These are phyloP conservation scores for Pythium vanterpoolii DNA, from an alignment of 352 stramenopile species.

Conservation along the genomic window DNA sequence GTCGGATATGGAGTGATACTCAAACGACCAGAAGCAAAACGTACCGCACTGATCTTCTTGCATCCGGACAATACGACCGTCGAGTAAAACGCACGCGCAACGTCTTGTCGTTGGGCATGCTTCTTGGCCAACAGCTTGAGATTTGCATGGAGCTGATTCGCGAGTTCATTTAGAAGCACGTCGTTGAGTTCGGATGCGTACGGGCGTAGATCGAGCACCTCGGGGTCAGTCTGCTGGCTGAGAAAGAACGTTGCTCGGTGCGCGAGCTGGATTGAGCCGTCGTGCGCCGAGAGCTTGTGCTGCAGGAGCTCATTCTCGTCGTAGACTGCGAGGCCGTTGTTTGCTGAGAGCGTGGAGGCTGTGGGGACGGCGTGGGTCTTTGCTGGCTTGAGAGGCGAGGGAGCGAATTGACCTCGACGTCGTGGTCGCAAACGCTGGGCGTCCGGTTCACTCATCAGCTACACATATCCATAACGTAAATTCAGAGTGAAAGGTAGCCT, in stretches of 20 bases:
- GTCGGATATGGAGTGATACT: neutral
- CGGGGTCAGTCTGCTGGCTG: slow-evolving; percentile 38
- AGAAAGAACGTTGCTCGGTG: slow-evolving; percentile 49
- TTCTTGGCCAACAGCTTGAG: slow-evolving; percentile 18
- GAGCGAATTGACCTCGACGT: neutral
- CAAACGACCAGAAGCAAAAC: neutral
- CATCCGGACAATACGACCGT: slow-evolving; percentile 52
- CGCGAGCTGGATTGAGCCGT: slow-evolving; percentile 33
- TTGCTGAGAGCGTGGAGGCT: slow-evolving; percentile 11
- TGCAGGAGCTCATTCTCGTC: slow-evolving; percentile 33
- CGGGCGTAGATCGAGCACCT: slow-evolving; percentile 52
- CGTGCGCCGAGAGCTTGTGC: slow-evolving; percentile 35
- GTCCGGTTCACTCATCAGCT: slow-evolving; percentile 19
- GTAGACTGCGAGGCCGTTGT: slow-evolving; percentile 32
- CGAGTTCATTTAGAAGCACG: slow-evolving; percentile 55
- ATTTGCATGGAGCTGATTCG: slow-evolving; percentile 47
- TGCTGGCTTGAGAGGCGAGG: neutral
- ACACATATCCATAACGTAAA: slow-evolving; percentile 17
- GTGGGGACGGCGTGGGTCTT: neutral
- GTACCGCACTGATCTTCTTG: slow-evolving; percentile 45
- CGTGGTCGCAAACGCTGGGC: slow-evolving; percentile 4
- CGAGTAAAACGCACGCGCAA: slow-evolving; percentile 32
- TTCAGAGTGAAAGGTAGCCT: neutral
- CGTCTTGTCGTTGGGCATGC: slow-evolving; percentile 11
- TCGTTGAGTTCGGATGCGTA: slow-evolving; percentile 50